Conservation (phyloP, 2,329 filamentous ascomycete genomes). For the Cladosporium sp. region DNA sequence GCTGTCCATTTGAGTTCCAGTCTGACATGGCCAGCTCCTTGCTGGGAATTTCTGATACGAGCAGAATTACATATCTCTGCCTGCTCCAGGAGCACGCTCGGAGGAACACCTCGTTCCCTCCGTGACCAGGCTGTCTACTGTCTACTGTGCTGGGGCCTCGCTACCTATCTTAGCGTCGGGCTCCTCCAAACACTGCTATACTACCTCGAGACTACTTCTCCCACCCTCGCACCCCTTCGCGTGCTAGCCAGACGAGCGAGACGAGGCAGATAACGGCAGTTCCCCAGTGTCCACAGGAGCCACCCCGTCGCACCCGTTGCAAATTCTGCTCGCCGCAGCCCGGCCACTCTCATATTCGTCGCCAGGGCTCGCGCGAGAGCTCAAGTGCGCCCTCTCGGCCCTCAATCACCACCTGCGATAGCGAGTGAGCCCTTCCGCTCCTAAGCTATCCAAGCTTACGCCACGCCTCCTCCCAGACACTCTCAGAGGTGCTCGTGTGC, state of each 20-base stretch:
- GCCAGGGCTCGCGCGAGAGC: background rate
- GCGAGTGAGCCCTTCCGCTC: background rate
- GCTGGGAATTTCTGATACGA: background rate
- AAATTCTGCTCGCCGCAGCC: background rate
- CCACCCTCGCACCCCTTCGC: no score
- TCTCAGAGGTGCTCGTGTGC: background rate
- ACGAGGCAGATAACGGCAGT: background rate
- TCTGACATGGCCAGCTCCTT: background rate
- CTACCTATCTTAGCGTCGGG: background rate
- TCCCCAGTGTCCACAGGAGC: background rate
- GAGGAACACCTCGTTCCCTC: background rate
- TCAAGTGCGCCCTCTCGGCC: background rate
- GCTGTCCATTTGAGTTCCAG: background rate
- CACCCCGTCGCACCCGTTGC: background rate
- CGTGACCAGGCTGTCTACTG: background rate
- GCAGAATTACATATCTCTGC: background rate
- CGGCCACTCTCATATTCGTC: conserved; percentile 1
- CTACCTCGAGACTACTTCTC: background rate
- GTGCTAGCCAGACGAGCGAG: background rate
- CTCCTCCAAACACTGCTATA: background rate
- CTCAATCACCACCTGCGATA: background rate
- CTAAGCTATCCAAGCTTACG: background rate
- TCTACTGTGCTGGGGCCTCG: background rate
- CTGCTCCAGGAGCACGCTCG: background rate
- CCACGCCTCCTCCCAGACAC: background rate